These are phyloP conservation scores for Lumnitzera littorea DNA, from an alignment of 345 rosid genomes.

Conservation along the genomic window DNA sequence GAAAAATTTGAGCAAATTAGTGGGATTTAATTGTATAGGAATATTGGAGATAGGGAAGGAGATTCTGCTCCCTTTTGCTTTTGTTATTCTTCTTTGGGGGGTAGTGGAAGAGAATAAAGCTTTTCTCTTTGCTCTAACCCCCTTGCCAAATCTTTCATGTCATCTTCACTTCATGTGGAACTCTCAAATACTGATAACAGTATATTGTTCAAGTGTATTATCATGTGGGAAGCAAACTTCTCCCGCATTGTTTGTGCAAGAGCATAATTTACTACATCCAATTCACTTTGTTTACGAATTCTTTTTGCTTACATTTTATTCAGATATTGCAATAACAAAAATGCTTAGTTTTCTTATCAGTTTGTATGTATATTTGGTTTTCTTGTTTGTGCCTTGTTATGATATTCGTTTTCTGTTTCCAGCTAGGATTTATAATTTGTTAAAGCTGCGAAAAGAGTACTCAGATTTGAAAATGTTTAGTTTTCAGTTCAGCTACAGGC, in stretches of 20 bases:
- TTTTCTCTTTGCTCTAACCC: constrained; percentile 32
- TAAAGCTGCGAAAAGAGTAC: no score
- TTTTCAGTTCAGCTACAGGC: no score
- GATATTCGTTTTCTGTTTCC: neutral
- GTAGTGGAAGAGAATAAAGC: constrained; percentile 29
- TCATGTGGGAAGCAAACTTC: constrained; percentile 25
- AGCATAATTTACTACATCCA: neutral
- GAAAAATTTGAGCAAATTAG: neutral
- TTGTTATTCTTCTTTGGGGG: constrained; percentile 16
- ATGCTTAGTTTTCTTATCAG: no score
- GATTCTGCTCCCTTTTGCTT: constrained; percentile 16
- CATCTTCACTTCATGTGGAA: constrained; percentile 9
- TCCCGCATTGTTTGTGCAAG: constrained; percentile 7
- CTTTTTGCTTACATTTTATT: neutral
- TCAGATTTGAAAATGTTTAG: no score
- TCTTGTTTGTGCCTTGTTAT: neutral
- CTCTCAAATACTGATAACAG: constrained; percentile 13
- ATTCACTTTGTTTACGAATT: neutral
- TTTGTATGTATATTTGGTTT: neutral
- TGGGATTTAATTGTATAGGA: constrained; percentile 44
- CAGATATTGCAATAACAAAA: no score
- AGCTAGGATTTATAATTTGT: no score
- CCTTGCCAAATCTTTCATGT: constrained; percentile 16
- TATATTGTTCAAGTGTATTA: constrained; percentile 7
- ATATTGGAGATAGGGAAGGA: constrained; percentile 14